Base-by-base conservation (phyloP, 2,329 filamentous ascomycete genomes). In the Moelleriella libera region DNA sequence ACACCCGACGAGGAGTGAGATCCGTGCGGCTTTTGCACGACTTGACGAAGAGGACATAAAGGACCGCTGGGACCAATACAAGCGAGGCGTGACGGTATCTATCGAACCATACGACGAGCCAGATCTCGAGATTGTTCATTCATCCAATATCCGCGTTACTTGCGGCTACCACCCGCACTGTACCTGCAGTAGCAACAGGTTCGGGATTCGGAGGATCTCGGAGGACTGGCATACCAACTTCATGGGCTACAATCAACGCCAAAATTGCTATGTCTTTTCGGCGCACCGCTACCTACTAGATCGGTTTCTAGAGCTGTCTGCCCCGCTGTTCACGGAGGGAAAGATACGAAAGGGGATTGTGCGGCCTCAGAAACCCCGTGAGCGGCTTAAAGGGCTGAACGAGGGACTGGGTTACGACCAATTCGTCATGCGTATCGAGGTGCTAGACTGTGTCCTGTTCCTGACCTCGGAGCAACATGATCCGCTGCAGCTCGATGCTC, bases 231-330 rank as follows among this genome's bases (percentile, higher is more conserved):
- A 30, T 9, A 14, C 42, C 45, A 51, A 52, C 41, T 50, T 49
- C 29, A 45, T 46, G 43, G 47, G 45, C 42, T 54, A 48, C 48
- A 14, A 47, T 39, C 3, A 6, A 5, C 14, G 40, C 2, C 28
- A 44, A 11, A 29, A 31, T 2, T 53, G 49, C 47, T 47, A 47
- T 30, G 50, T 44, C 2, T 55, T 55, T 47, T 45, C 37, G 14
- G 53, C 50, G 5, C 49, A 53, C 21, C 44, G 49, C 11, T 44
- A 49, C 4, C 48, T 52, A 3, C 31, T 53, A 1, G 41, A 44
- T 9, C 10, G 32, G 2, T 51, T 53, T 31, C 21, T 52, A 30
- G 21, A 29, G 8, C 21, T 21, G 9, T 39, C 31, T 14, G 43
- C 28, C n/a, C 11, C 34, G 11, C 7, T 44, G 32, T 45, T 50